Evolutionary conservation across 345 rosid species (phyloP).

Genomic region (Salix suchowensis): DNA sequence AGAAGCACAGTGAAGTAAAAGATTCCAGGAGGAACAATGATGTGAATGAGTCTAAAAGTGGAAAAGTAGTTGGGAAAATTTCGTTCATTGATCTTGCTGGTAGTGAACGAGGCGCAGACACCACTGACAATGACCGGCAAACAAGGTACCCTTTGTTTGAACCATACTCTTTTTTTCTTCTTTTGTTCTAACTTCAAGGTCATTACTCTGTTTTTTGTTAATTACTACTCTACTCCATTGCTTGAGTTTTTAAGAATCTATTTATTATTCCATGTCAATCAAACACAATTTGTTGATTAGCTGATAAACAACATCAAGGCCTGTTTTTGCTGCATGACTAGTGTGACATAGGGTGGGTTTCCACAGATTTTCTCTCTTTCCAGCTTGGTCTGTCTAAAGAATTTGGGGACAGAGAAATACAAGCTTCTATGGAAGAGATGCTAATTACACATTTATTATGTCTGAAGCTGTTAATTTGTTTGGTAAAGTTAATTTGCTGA

Average conservation of each 20-base stretch:
- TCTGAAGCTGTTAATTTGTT: background rate
- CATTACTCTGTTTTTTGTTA: background rate
- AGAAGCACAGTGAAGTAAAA: slow-evolving; percentile 81
- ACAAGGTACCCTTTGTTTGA: slow-evolving; percentile 53
- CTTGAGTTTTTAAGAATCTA: background rate
- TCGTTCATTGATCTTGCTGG: slow-evolving; percentile 99
- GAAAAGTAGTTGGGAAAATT: slow-evolving; percentile 88
- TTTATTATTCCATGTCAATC: background rate
- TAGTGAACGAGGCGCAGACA: slow-evolving; percentile 98
- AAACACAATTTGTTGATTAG: background rate
- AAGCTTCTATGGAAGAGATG: background rate
- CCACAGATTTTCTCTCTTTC: background rate
- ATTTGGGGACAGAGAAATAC: background rate
- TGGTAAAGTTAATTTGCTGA: background rate
- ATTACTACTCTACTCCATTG: background rate
- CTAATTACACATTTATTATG: background rate
- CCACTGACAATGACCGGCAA: slow-evolving; percentile 97
- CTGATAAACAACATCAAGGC: background rate
- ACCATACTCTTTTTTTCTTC: background rate
- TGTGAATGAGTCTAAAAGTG: slow-evolving; percentile 60
- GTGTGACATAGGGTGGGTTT: background rate
- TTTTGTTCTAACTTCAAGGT: background rate
- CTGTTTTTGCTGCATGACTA: background rate
- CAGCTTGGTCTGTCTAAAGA: background rate
- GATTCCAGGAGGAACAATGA: slow-evolving; percentile 77